A percentile compares a stretch with the other conserved stretches of the same genome.
phyloP scores from a whole-genome alignment of 768 basidiomycete species.

The Pisolithus tinctorius region DNA sequence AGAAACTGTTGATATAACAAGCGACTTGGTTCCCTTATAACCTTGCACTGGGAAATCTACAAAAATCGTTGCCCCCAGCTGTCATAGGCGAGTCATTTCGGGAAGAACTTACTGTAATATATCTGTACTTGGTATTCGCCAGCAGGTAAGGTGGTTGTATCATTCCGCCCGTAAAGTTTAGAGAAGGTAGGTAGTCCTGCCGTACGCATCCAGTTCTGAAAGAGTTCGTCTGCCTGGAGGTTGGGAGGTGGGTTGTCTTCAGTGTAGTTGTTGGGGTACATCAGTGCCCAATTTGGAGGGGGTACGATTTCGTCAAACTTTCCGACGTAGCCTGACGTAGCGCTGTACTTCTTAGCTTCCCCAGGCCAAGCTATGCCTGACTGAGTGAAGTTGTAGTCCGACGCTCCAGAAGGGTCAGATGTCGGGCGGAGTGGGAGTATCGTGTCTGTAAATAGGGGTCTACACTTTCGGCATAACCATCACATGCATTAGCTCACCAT shows the following conservation, averaged over 20 bases:
- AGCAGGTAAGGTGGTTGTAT: conserved; percentile 58
- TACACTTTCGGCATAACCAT: neutral
- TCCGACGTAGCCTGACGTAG: conserved; percentile 44
- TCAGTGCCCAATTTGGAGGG: conserved; percentile 84
- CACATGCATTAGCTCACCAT: conserved; percentile 47
- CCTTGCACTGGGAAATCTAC: conserved; percentile 88
- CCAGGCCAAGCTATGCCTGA: conserved; percentile 93
- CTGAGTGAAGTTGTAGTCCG: conserved; percentile 67
- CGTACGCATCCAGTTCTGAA: conserved; percentile 99
- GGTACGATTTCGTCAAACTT: conserved; percentile 67
- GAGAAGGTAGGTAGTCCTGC: conserved; percentile 95
- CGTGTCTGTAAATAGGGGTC: conserved; percentile 51
- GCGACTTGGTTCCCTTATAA: conserved; percentile 92
- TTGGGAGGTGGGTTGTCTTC: conserved; percentile 60
- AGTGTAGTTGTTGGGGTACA: conserved; percentile 73
- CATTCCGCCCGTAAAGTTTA: conserved; percentile 91
- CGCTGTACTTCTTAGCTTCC: conserved; percentile 84
- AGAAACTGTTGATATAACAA: conserved; percentile 95
- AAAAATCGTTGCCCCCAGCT: conserved; percentile 3
- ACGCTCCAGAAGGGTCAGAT: conserved; percentile 33
- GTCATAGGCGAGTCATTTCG: neutral
- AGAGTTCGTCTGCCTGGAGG: conserved; percentile 75
- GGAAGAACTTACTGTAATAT: conserved; percentile 56
- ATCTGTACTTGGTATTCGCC: conserved; percentile 75
- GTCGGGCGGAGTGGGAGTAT: conserved; percentile 54